Percentiles rank a stretch among this genome's conserved stretches.
phyloP scores from a whole-genome alignment of 306 rosid genomes.

The Ormosia emarginata region DNA sequence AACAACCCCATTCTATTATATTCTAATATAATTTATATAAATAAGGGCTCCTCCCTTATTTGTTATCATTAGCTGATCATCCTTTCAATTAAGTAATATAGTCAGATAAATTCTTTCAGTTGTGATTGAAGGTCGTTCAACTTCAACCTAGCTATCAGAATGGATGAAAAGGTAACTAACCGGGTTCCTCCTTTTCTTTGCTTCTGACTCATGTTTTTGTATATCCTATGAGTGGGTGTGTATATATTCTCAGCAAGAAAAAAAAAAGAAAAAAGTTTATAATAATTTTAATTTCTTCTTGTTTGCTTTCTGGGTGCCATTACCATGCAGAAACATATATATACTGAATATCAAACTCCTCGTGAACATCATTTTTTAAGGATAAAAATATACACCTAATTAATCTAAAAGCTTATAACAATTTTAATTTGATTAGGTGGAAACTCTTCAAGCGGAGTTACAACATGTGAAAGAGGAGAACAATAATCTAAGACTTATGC shows the following conservation, averaged over 20 bases:
- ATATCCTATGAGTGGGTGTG: not conserved
- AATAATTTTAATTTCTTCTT: not conserved
- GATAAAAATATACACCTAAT: not conserved
- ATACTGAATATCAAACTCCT: not conserved
- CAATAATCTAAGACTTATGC: conserved; percentile 43
- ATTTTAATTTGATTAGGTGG: conserved; percentile 25
- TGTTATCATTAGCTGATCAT: not conserved
- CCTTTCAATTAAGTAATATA: not conserved
- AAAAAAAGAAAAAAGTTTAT: too few species aligned
- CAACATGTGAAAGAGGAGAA: conserved; percentile 53
- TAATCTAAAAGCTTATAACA: not conserved
- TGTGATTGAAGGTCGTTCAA: not conserved
- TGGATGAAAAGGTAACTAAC: conserved; percentile 35
- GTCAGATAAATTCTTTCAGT: not conserved
- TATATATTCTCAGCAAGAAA: not conserved
- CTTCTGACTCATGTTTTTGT: not conserved
- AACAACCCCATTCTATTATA: conserved; percentile 19
- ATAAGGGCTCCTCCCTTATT: not conserved
- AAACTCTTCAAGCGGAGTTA: conserved; percentile 30
- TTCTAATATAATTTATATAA: not conserved
- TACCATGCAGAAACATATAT: not conserved
- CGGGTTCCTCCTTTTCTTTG: not conserved
- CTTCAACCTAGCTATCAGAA: not conserved
- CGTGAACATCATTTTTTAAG: not conserved
- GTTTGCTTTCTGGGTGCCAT: not conserved